phyloP scores from a whole-genome alignment of 1,284 basidiomycete species.

The Leucoagaricus sp. region DNA sequence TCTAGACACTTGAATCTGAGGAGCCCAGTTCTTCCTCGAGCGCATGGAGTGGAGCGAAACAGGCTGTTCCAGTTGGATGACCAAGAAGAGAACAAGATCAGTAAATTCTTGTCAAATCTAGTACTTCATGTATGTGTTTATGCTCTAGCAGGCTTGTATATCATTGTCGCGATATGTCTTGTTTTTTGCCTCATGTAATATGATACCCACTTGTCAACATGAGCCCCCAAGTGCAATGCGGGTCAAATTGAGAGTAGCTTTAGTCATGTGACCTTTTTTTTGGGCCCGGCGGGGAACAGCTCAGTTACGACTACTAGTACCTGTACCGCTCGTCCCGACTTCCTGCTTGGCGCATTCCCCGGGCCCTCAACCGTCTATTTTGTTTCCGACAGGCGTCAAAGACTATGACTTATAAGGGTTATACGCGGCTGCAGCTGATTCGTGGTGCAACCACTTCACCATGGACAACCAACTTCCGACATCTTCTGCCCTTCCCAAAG shows the following conservation, averaged over 20 bases:
- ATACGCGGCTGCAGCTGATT: constrained; percentile 44
- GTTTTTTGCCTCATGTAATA: constrained; percentile 10
- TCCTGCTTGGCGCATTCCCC: too few relatives aligned
- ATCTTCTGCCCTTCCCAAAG: constrained; percentile 59
- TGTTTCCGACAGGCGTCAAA: not conserved
- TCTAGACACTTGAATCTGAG: constrained; percentile 73
- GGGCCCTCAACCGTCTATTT: too few relatives aligned
- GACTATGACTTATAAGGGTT: constrained; percentile 31
- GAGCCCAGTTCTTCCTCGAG: constrained; percentile 61
- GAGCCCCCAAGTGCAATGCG: not conserved
- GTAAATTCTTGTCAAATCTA: not conserved
- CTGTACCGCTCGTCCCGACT: too few relatives aligned
- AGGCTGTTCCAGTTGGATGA: constrained; percentile 22
- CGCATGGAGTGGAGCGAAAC: constrained; percentile 42
- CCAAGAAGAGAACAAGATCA: not conserved
- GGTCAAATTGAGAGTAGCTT: not conserved
- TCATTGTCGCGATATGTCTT: constrained; percentile 8
- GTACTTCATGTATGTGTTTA: not conserved
- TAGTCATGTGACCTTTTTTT: constrained; percentile 11
- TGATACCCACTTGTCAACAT: constrained; percentile 1
- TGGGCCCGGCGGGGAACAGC: not conserved
- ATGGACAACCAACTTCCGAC: constrained; percentile 66
- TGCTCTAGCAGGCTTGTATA: constrained; percentile 9
- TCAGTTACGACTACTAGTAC: too few relatives aligned
- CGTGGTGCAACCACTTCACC: constrained; percentile 49